Conservation (phyloP, 208 protist species). For the Trypanosomatidae sp. region DNA sequence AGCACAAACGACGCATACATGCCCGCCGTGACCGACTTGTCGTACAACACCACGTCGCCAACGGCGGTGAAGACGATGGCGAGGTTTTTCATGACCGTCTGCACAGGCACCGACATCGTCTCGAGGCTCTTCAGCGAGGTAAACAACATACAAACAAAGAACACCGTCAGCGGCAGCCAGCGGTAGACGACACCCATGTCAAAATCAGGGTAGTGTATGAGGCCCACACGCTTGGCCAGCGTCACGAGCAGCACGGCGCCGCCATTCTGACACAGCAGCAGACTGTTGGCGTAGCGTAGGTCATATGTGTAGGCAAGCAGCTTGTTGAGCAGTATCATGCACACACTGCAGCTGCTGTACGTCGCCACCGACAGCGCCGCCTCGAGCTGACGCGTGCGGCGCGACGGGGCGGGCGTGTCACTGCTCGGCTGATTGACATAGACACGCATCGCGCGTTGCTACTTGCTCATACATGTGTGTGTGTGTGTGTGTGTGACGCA, state of each 20-base stretch:
- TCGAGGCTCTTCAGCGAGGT: constrained; percentile 76
- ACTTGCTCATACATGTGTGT: no score
- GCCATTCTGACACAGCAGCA: constrained; percentile 64
- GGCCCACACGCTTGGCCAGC: constrained; percentile 16
- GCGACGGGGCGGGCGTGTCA: no score
- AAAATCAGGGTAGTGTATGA: constrained; percentile 51
- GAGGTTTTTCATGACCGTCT: constrained; percentile 78
- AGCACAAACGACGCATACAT: constrained; percentile 40
- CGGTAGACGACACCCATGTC: constrained; percentile 16
- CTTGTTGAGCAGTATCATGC: constrained; percentile 86
- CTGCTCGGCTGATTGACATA: no score
- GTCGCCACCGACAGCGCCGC: constrained; percentile 32
- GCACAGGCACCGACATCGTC: constrained; percentile 72
- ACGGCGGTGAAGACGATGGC: constrained; percentile 65
- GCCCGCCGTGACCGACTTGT: constrained; percentile 22
- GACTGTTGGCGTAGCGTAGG: constrained; percentile 46
- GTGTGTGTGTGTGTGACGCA: no score
- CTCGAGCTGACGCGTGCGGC: no score
- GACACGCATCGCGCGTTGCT: no score
- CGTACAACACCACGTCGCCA: constrained; percentile 61
- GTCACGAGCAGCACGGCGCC: constrained; percentile 45
- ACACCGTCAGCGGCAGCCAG: constrained; percentile 60
- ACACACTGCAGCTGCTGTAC: constrained; percentile 66
- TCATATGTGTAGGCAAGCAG: constrained; percentile 50
- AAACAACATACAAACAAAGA: constrained; percentile 77